Conservation (phyloP, 306 rosid genomes). For the Benincasa hispida region DNA sequence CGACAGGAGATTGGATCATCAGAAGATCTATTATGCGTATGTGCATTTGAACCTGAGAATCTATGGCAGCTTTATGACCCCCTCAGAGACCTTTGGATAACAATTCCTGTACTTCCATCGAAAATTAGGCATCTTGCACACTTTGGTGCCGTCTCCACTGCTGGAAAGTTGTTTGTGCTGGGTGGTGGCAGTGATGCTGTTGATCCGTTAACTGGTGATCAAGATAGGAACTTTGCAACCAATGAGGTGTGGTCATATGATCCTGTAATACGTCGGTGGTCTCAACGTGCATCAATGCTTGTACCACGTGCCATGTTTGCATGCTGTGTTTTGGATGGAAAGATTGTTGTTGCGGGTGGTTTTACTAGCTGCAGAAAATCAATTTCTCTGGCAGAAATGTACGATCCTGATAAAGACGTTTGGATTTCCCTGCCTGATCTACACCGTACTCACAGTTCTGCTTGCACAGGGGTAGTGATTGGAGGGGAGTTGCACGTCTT, state of each 20-base stretch:
- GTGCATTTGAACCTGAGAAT: constrained; percentile 91
- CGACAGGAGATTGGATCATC: constrained; percentile 71
- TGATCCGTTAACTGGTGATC: constrained; percentile 93
- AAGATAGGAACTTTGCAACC: constrained; percentile 90
- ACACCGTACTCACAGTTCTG: constrained; percentile 78
- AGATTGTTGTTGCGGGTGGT: constrained; percentile 90
- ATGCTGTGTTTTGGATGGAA: constrained; percentile 83
- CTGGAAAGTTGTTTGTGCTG: constrained; percentile 84
- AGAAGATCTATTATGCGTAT: constrained; percentile 75
- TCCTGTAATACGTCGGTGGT: constrained; percentile 70
- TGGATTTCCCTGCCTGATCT: constrained; percentile 84
- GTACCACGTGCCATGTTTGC: constrained; percentile 97
- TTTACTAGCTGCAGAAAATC: constrained; percentile 90
- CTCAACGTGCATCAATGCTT: constrained; percentile 68
- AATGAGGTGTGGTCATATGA: constrained; percentile 96
- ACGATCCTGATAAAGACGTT: constrained; percentile 70
- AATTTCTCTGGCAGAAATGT: constrained; percentile 86
- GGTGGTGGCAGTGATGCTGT: constrained; percentile 98
- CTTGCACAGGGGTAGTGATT: constrained; percentile 81
- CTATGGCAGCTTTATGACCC: constrained; percentile 94
- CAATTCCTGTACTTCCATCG: constrained; percentile 91
- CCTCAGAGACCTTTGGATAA: constrained; percentile 75
- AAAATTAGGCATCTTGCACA: constrained; percentile 75
- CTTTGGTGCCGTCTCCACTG: constrained; percentile 74
- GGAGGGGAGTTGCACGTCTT: constrained; percentile 74